Conservation (phyloP, 192 early-diverging fungal genomes). For the Phlyctochytrium planicorne region DNA sequence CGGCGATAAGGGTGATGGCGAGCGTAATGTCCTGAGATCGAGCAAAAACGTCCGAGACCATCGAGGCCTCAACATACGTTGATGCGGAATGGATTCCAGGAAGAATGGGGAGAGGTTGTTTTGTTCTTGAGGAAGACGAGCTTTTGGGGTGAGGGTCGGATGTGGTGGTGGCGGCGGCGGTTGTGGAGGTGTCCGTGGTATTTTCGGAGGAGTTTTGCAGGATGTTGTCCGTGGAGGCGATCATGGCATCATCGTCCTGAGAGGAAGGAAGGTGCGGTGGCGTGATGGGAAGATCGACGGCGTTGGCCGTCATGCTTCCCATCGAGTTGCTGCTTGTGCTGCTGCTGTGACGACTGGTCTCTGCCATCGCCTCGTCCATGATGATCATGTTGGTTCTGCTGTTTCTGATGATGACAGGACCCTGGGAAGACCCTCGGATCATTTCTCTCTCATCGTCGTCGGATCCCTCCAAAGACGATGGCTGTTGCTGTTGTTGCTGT, state of each 20-base stretch:
- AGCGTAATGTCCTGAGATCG: constrained; percentile 81
- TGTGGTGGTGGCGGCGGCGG: constrained; percentile 16
- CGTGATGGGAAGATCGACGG: not conserved
- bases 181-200: constrained; percentile 32
- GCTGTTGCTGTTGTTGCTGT: constrained; percentile 4
- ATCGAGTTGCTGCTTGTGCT: too few relatives aligned
- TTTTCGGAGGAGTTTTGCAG: constrained; percentile 8
- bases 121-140: constrained; percentile 31
- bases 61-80: constrained; percentile 5
- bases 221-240: constrained; percentile 24
- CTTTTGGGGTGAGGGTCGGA: constrained; percentile 34
- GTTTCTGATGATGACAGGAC: too few relatives aligned
- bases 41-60: constrained; percentile 57
- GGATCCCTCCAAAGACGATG: too few relatives aligned
- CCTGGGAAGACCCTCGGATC: too few relatives aligned
- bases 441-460: too few relatives aligned
- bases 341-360: too few relatives aligned
- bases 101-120: constrained; percentile 15
- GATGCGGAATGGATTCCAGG: constrained; percentile 25
- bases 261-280: not conserved
- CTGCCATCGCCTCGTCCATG: too few relatives aligned
- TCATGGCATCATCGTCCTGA: too few relatives aligned
- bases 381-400: too few relatives aligned
- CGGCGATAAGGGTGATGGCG: constrained; percentile 81
- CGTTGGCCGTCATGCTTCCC: too few relatives aligned